Base-by-base conservation (phyloP, 2,329 filamentous ascomycete genomes). In the Fusarium kyushuense region DNA sequence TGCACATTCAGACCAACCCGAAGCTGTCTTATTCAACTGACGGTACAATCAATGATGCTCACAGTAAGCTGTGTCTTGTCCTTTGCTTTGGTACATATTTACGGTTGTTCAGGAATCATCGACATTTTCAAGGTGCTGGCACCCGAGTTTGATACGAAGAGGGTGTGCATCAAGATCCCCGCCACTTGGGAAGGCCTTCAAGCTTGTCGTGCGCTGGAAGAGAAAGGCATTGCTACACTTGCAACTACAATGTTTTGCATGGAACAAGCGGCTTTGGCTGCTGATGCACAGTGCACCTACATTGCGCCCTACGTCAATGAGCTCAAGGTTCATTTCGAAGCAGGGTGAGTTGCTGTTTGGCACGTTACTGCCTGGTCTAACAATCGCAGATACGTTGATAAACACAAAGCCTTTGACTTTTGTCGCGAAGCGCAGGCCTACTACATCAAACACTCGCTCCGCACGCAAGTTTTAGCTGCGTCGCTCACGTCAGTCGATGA, bases 301-400 rank as follows among this genome's bases (percentile, higher is more conserved):
- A 86, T 91, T 42, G 87, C 88, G 0, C 89, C 89, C 0, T 91
- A 90, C 64, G 86, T 90, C 30, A 90, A 90, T 71, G 87, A 90
- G 67, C 78, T 91, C 40, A 85, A 84, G 65, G 88, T 89, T 7
- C 87, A 90, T 69, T 87, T 89, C 58, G 84, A 87, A 41, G 71
- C 78, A 14, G 79, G 76, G 81, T 86, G 74, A 68, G 77, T 73
- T 4, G 30, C 10, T 8, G 14, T 38, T 30, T 42, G 21, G n/a
- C 25, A 25, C 42, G 23, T 7, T 19, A 14, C 3, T 38, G 36
- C 33, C 21, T 25, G 19, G 1, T 36, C 52, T 66, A 29, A 69
- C 48, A 54, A 23, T 12, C 5, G 5, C 48, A 86, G 83, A 33
- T 86, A 83, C 63, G 73, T 80, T 6, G 84, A 87, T 57, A 72